Evolutionary conservation across 352 stramenopile species (phyloP).

Genomic region (Phytopythium mirpurense): DNA sequence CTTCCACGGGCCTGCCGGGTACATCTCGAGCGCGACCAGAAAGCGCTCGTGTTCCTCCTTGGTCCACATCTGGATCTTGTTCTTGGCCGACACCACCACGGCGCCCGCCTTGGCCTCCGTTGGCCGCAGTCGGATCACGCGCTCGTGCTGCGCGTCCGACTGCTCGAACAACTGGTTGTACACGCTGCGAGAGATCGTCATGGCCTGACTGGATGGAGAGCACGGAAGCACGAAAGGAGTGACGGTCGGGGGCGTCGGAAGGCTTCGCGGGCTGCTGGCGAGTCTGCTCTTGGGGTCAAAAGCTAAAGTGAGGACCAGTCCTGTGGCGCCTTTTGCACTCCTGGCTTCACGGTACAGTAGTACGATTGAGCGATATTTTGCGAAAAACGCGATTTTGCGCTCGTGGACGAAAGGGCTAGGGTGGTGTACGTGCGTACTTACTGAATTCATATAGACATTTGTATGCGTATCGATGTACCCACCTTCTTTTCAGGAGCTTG

Average conservation of each 20-base stretch:
- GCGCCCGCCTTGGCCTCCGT: conserved; percentile 77
- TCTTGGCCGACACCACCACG: conserved; percentile 75
- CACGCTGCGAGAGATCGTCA: conserved; percentile 81
- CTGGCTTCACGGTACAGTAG: neutral
- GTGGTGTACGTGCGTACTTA: neutral
- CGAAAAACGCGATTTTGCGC: neutral
- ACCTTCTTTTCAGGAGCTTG: neutral
- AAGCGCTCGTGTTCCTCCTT: conserved; percentile 85
- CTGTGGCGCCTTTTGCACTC: neutral
- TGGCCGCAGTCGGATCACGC: conserved; percentile 71
- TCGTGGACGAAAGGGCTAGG: neutral
- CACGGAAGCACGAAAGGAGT: too few relatives aligned
- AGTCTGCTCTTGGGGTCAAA: neutral
- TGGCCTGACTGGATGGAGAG: conserved; percentile 20
- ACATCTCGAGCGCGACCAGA: conserved; percentile 80
- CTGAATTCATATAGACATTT: neutral
- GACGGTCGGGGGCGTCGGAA: too few relatives aligned
- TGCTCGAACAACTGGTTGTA: conserved; percentile 85
- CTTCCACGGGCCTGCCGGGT: conserved; percentile 79
- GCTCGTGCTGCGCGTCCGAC: conserved; percentile 37
- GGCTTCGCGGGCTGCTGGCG: neutral
- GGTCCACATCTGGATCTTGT: conserved; percentile 84
- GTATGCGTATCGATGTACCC: neutral
- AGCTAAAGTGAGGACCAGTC: neutral
- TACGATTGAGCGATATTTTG: neutral